Evolutionary conservation across 441 rosid genomes (phyloP).

Genomic region (Populus hybrid): DNA sequence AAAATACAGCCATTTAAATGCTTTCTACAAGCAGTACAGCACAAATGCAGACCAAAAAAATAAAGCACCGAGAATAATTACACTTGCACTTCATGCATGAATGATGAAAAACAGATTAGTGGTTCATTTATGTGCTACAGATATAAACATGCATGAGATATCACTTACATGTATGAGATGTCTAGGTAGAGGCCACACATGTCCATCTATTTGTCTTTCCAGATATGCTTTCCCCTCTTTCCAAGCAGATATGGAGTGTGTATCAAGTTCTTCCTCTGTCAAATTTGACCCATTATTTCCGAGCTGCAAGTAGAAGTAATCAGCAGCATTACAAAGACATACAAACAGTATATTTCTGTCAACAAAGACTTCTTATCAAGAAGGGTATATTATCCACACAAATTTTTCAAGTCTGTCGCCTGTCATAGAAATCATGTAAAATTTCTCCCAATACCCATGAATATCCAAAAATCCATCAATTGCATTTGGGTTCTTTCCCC

Average conservation of each 20-base stretch:
- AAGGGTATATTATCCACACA: too few relatives aligned
- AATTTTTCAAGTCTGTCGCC: too few relatives aligned
- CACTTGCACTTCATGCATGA: not conserved
- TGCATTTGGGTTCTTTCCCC: too few relatives aligned
- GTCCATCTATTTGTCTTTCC: slow-evolving; percentile 49
- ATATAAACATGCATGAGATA: slow-evolving; percentile 5
- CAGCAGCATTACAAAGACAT: too few relatives aligned
- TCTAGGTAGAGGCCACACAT: slow-evolving; percentile 41
- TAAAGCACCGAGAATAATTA: not conserved
- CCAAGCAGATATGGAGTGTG: slow-evolving; percentile 54
- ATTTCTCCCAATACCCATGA: too few relatives aligned
- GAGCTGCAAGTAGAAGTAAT: slow-evolving; percentile 39
- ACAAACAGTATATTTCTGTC: too few relatives aligned
- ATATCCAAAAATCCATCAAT: too few relatives aligned
- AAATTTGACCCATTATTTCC: slow-evolving; percentile 64
- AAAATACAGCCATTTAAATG: too few relatives aligned
- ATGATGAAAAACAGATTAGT: too few relatives aligned
- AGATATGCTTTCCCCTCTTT: slow-evolving; percentile 60
- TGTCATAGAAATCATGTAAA: too few relatives aligned
- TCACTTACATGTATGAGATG: slow-evolving; percentile 52
- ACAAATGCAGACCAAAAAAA: not conserved
- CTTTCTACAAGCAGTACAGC: not conserved
- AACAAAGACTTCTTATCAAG: too few relatives aligned
- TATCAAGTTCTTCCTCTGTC: slow-evolving; percentile 48
- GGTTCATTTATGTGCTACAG: slow-evolving; percentile 3